Percentiles rank a stretch among this genome's conserved stretches.
These are phyloP conservation scores for Apostasia ramifera DNA, from an alignment of 106 monocot genomes.

Conservation along the genomic window DNA sequence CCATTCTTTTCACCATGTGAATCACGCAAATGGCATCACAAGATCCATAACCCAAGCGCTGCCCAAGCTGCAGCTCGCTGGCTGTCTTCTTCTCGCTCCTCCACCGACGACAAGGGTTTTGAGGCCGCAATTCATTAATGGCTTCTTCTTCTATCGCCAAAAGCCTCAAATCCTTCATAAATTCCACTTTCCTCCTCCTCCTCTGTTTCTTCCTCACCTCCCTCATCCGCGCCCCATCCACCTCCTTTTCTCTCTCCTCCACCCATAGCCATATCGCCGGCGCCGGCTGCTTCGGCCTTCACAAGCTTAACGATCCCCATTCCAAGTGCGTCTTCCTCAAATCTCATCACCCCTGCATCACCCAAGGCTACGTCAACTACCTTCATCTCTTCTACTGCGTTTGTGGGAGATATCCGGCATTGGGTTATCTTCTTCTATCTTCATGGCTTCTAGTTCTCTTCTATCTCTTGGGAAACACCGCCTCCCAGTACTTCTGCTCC, in stretches of 20 bases:
- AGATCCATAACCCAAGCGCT: neutral
- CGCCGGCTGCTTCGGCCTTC: conserved; percentile 1
- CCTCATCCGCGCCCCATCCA: conserved; percentile 25
- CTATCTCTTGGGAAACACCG: conserved; percentile 71
- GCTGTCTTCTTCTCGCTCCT: neutral
- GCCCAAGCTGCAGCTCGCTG: neutral
- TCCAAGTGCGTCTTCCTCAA: conserved; percentile 35
- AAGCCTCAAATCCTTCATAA: conserved; percentile 15
- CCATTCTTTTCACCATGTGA: no score
- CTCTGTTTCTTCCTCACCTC: conserved; percentile 28
- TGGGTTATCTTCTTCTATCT: conserved; percentile 33
- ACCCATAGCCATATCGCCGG: neutral
- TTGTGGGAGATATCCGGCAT: conserved; percentile 18
- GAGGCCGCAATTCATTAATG: conserved; percentile 2
- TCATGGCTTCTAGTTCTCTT: conserved; percentile 61
- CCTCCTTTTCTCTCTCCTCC: conserved; percentile 7
- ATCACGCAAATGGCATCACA: neutral
- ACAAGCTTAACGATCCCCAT: conserved; percentile 3
- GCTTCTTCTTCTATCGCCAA: conserved; percentile 5
- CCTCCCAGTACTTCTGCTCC: conserved; percentile 70
- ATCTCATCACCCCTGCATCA: conserved; percentile 25
- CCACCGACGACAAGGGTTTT: neutral
- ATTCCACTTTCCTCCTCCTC: conserved; percentile 17
- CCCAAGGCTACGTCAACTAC: conserved; percentile 70
- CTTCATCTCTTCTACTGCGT: conserved; percentile 63